A percentile compares a stretch with the other conserved stretches of the same genome.
phyloP scores from a whole-genome alignment of 139 green algal species.

The Chlamydomonas sp. region DNA sequence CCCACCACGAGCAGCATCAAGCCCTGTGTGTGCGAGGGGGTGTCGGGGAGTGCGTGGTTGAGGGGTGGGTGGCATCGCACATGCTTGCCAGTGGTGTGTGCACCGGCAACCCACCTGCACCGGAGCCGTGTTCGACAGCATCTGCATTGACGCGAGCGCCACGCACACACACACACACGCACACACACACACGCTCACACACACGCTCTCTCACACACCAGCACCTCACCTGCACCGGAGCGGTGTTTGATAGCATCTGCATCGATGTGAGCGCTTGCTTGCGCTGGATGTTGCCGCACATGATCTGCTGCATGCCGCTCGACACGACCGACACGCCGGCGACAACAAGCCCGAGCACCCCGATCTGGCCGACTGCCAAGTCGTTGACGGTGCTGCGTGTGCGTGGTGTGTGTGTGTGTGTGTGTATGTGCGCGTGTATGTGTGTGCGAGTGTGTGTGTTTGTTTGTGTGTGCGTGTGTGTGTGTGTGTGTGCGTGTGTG shows the following conservation, averaged over 20 bases:
- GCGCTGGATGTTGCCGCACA: slow-evolving; percentile 79
- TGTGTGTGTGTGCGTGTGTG: too few relatives aligned
- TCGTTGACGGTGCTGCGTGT: slow-evolving; percentile 70
- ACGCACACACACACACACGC: too few relatives aligned
- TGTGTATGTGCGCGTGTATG: too few relatives aligned
- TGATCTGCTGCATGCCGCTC: slow-evolving; percentile 86
- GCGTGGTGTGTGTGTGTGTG: too few relatives aligned
- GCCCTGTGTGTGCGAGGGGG: too few relatives aligned
- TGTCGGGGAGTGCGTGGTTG: too few relatives aligned
- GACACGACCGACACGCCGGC: slow-evolving; percentile 73
- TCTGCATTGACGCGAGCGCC: slow-evolving; percentile 70
- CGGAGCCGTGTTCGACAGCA: slow-evolving; percentile 78
- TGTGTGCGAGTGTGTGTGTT: too few relatives aligned
- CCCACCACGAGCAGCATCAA: slow-evolving; percentile 63
- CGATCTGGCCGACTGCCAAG: slow-evolving; percentile 51
- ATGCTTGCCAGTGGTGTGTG: too few relatives aligned
- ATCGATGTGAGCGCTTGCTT: slow-evolving; percentile 66
- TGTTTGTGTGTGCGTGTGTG: too few relatives aligned
- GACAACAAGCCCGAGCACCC: slow-evolving; percentile 58
- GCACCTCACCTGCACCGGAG: slow-evolving; percentile 59
- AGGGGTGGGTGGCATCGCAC: too few relatives aligned
- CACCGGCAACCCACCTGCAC: slow-evolving; percentile 45
- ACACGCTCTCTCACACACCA: neutral
- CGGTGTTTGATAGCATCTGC: slow-evolving; percentile 80
- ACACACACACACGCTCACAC: neutral